These are phyloP conservation scores for Trichaptum fuscoviolaceum DNA, from an alignment of 768 basidiomycete species.

Conservation along the genomic window DNA sequence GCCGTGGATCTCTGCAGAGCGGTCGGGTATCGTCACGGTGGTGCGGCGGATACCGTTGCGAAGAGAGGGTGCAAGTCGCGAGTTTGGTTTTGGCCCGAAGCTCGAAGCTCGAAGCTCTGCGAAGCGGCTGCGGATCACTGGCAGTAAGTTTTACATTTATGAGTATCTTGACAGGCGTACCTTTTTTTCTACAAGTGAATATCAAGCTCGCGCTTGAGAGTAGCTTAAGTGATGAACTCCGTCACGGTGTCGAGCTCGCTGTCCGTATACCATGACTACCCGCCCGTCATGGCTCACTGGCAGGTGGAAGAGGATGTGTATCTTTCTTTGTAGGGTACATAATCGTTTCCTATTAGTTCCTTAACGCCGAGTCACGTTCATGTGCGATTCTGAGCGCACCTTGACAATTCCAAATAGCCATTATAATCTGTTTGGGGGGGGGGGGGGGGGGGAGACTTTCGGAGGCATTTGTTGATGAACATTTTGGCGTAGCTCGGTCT, in stretches of 20 bases:
- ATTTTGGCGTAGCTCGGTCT: slow-evolving; percentile 86
- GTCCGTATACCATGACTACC: slow-evolving; percentile 98
- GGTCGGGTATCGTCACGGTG: no score
- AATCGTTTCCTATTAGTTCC: not conserved
- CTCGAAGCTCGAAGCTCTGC: no score
- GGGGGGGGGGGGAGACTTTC: slow-evolving; percentile 81
- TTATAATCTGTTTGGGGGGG: slow-evolving; percentile 86
- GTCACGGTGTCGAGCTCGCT: slow-evolving; percentile 95
- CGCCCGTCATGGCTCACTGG: slow-evolving; percentile 85
- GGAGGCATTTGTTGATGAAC: slow-evolving; percentile 81
- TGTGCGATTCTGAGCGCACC: slow-evolving; percentile 35
- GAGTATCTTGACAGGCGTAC: slow-evolving; percentile 40
- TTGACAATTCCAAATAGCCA: slow-evolving; percentile 86
- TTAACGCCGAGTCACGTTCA: no score
- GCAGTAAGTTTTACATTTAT: not conserved
- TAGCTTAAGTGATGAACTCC: slow-evolving; percentile 83
- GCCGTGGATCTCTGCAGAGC: no score
- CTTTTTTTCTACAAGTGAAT: slow-evolving; percentile 69
- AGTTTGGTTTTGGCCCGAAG: no score
- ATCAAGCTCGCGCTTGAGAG: slow-evolving; percentile 73
- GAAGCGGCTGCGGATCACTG: no score
- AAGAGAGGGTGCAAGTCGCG: no score
- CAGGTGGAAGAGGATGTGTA: slow-evolving; percentile 89
- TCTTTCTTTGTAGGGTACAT: slow-evolving; percentile 81
- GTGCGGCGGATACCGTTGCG: no score